Conservation (phyloP, 202 grass and related monocot genomes). For the Hordeum pubiflorum region DNA sequence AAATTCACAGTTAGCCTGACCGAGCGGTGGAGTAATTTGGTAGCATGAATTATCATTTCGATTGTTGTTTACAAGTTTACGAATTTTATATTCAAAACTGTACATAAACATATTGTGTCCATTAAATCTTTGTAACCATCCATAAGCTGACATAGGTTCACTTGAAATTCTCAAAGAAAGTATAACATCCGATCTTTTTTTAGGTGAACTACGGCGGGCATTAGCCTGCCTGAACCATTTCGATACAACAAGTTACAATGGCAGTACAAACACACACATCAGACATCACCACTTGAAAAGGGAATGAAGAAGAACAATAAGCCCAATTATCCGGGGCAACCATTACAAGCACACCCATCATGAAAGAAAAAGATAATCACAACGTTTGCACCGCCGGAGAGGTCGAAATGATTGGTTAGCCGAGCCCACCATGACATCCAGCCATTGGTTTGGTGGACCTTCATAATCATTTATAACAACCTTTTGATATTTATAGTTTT, state of each 20-base stretch:
- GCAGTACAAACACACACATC: not conserved
- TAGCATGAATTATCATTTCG: too few relatives aligned
- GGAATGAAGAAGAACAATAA: too few relatives aligned
- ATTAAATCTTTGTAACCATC: not conserved
- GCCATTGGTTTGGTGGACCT: not conserved
- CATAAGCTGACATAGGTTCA: not conserved
- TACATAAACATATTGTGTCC: not conserved
- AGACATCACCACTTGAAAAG: not conserved
- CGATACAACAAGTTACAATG: not conserved
- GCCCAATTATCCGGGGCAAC: too few relatives aligned
- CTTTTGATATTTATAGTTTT: not conserved
- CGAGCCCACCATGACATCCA: not conserved
- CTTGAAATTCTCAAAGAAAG: not conserved
- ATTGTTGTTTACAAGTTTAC: too few relatives aligned
- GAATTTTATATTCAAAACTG: not conserved
- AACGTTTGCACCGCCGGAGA: not conserved
- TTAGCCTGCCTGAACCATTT: not conserved
- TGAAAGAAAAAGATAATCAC: not conserved
- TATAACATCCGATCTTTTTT: too few relatives aligned
- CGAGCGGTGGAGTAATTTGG: too few relatives aligned
- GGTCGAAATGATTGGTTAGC: not conserved
- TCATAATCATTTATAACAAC: not conserved
- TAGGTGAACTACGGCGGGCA: not conserved
- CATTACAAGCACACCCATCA: not conserved
- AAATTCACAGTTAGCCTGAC: too few relatives aligned